Evolutionary conservation across 1,284 basidiomycete species (phyloP).

Genomic region (Tilletia walkeri): DNA sequence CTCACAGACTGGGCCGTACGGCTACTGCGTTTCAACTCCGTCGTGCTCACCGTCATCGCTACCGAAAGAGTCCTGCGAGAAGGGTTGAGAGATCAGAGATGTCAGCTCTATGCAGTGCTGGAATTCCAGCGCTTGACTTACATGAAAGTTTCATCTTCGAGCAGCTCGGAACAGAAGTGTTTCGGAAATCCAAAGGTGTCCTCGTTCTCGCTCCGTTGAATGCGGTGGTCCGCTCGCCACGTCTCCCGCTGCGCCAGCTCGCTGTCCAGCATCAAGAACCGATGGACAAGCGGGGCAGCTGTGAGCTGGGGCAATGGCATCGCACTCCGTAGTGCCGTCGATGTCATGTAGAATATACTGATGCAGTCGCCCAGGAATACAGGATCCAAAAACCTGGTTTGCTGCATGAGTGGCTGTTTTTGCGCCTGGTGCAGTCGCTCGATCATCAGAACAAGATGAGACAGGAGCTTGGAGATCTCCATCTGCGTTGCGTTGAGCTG

Average conservation of each 20-base stretch:
- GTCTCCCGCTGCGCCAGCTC: constrained; percentile 24
- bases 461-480: constrained; percentile 61
- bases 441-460: constrained; percentile 55
- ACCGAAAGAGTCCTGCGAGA: not conserved
- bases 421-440: constrained; percentile 22
- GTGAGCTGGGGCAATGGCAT: constrained; percentile 79
- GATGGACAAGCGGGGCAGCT: constrained; percentile 74
- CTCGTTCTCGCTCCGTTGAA: constrained; percentile 30
- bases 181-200: constrained; percentile 23
- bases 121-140: constrained; percentile 11
- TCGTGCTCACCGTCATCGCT: constrained; percentile 19
- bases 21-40: constrained; percentile 20
- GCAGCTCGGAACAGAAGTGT: not conserved
- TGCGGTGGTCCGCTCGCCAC: constrained; percentile 5
- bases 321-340: constrained; percentile 69
- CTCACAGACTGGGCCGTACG: constrained; percentile 61
- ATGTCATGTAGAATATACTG: constrained; percentile 58
- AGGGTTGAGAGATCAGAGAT: no score
- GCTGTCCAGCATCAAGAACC: constrained; percentile 62
- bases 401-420: constrained; percentile 61
- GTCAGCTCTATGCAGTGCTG: not conserved
- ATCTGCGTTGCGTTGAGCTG: constrained; percentile 35
- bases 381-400: constrained; percentile 74
- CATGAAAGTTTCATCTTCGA: constrained; percentile 66
- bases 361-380: constrained; percentile 73